A percentile compares a stretch with the other conserved stretches of the same genome.
Evolutionary conservation across 1,284 basidiomycete genomes (phyloP).

Genomic region (Apiotrichum gracile): DNA sequence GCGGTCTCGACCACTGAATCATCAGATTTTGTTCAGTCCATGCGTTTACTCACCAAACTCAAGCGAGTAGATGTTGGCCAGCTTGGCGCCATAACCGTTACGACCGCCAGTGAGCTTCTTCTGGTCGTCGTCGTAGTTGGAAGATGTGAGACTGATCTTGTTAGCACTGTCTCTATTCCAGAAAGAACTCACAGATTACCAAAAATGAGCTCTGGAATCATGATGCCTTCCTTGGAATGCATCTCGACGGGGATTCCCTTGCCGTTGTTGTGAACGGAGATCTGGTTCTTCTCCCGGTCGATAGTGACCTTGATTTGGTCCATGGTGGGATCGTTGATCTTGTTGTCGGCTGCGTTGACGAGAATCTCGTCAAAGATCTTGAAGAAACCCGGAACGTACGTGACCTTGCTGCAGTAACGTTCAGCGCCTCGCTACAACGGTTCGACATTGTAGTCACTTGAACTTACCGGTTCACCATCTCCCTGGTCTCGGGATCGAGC

Average conservation of each 20-base stretch:
- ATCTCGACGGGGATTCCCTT: constrained; percentile 95
- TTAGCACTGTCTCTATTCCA: constrained; percentile 10
- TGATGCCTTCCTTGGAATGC: constrained; percentile 86
- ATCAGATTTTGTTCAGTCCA: constrained; percentile 6
- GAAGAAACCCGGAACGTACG: constrained; percentile 96
- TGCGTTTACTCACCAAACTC: constrained; percentile 61
- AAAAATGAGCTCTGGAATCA: constrained; percentile 97
- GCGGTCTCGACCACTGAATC: constrained; percentile 77
- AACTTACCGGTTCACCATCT: constrained; percentile 62
- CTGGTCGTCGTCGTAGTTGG: constrained; percentile 98
- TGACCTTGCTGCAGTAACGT: constrained; percentile 58
- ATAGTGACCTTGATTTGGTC: constrained; percentile 82
- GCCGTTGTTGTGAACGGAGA: constrained; percentile 95
- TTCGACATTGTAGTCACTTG: not conserved
- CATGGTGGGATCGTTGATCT: constrained; percentile 89
- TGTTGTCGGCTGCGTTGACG: constrained; percentile 99
- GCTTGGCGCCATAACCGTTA: constrained; percentile 97
- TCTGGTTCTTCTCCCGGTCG: constrained; percentile 73
- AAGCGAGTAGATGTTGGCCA: constrained; percentile 96
- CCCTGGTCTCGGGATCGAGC: constrained; percentile 70
- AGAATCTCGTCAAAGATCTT: constrained; percentile 99
- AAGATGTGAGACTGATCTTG: constrained; percentile 65
- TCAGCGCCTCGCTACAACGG: not conserved
- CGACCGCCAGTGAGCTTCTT: constrained; percentile 98
- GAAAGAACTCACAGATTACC: constrained; percentile 62